Base-by-base conservation (phyloP, 441 rosid species). In the Erodium moschatum region DNA sequence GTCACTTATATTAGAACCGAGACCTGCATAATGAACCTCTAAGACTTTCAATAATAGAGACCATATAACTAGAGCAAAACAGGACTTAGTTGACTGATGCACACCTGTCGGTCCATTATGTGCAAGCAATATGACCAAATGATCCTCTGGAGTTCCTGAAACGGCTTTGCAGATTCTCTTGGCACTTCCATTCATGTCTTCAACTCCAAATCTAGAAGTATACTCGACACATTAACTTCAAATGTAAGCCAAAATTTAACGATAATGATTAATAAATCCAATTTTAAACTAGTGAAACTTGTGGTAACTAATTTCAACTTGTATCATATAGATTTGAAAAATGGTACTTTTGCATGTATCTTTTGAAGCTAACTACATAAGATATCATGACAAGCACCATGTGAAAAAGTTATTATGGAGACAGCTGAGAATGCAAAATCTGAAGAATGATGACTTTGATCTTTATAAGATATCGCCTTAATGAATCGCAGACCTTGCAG, bases 51-150 rank as follows among this genome's bases (percentile, higher is more conserved):
- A 69, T 44, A 20, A 66, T 54, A 16, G 33, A 40, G 46, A 64
- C 13, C 56, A 60, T 70, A 58, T 18, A 72, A 29, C 46, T 61
- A 19, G 27, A 72, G 48, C 38, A 18, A 65, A 46, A 66, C 67
- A 31, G 52, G 66, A 46, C 64, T 35, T 73, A 69, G 78, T 50
- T 7, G 60, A 69, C 40, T 70, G 52, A 74, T 33, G 13, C 24
- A 69, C 69, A 83, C 98, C 96, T 75, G 86, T 83, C 24, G 97
- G 92, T 18, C 98, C 98, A 76, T 87, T 89, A 78, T 90, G 98
- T 1, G 96, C 92, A 76, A 90, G 98, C 70, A 89, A 40, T 79
- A 92, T 77, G 77, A 83, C 81, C 64, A 81, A 75, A 77, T 90
- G 97, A 80, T 86, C 96, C 72, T 84, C 86, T 18, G 94, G 94